Evolutionary conservation across 1,284 basidiomycete species (phyloP).

Genomic region (Cerrena zonata): DNA sequence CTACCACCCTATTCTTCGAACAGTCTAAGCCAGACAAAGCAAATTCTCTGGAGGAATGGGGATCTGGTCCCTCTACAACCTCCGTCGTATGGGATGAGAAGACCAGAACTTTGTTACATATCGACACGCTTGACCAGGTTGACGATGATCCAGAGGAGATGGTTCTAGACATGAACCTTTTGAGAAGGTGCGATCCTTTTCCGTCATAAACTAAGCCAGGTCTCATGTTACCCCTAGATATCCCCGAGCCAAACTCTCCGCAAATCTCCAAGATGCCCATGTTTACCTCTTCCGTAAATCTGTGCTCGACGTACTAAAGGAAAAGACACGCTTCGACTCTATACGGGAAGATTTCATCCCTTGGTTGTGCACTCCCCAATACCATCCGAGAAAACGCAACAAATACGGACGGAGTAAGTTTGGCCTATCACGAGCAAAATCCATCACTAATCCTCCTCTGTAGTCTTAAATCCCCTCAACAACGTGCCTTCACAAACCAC

Average conservation of each 20-base stretch:
- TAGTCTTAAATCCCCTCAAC: constrained; percentile 39
- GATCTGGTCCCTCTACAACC: constrained; percentile 34
- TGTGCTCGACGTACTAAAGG: constrained; percentile 67
- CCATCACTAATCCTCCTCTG: too few relatives aligned
- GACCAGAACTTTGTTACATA: constrained; percentile 63
- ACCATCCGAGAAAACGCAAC: constrained; percentile 51
- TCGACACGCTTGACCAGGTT: constrained; percentile 61
- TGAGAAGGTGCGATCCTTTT: constrained; percentile 45
- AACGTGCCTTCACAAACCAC: constrained; percentile 39
- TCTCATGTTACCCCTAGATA: constrained; percentile 42
- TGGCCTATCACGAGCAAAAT: not conserved
- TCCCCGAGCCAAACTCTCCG: constrained; percentile 68
- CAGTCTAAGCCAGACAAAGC: constrained; percentile 48
- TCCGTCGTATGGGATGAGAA: constrained; percentile 64
- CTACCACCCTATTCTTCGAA: constrained; percentile 77
- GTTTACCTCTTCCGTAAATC: constrained; percentile 80
- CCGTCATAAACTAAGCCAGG: constrained; percentile 2
- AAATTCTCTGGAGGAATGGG: constrained; percentile 60
- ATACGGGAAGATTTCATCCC: constrained; percentile 84
- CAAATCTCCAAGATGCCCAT: constrained; percentile 77
- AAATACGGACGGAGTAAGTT: constrained; percentile 53
- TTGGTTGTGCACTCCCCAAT: constrained; percentile 82
- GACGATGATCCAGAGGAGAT: constrained; percentile 70
- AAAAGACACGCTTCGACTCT: constrained; percentile 68
- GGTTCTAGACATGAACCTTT: constrained; percentile 65